These are phyloP conservation scores for Paxillus involutus DNA, from an alignment of 768 basidiomycete species.

Conservation along the genomic window DNA sequence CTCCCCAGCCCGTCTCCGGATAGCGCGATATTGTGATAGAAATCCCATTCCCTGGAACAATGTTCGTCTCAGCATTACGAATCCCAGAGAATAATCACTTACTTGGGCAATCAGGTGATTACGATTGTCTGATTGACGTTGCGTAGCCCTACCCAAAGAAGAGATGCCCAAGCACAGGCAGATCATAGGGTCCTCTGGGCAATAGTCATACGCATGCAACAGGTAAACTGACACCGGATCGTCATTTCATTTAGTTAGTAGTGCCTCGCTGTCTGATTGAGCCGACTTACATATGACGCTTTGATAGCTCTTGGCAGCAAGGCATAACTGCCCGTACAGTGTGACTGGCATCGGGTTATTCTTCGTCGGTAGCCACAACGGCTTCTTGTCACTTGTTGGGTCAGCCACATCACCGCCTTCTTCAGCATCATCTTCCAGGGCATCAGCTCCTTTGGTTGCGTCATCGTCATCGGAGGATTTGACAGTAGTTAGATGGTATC, in stretches of 20 bases:
- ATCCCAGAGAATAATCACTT: neutral
- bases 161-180: conserved; percentile 82
- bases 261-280: neutral
- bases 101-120: conserved; percentile 86
- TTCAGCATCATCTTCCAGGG: conserved; percentile 36
- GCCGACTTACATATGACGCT: conserved; percentile 78
- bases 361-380: conserved; percentile 57
- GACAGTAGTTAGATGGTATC: conserved; percentile 47
- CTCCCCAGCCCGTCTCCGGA: conserved; percentile 45
- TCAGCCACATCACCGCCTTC: conserved; percentile 22
- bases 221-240: conserved; percentile 65
- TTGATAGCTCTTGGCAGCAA: conserved; percentile 86
- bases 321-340: conserved; percentile 80
- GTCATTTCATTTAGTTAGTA: neutral
- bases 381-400: conserved; percentile 22
- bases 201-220: conserved; percentile 84
- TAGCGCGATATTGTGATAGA: conserved; percentile 73
- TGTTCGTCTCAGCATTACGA: neutral
- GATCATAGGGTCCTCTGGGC: conserved; percentile 80
- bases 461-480: conserved; percentile 22
- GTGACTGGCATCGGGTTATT: conserved; percentile 69
- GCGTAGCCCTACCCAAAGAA: conserved; percentile 88
- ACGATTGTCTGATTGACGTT: conserved; percentile 91
- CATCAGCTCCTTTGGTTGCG: conserved; percentile 12
- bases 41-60: conserved; percentile 76